phyloP scores from a whole-genome alignment of 2,329 filamentous ascomycete genomes.

The Emmonsia crescens region DNA sequence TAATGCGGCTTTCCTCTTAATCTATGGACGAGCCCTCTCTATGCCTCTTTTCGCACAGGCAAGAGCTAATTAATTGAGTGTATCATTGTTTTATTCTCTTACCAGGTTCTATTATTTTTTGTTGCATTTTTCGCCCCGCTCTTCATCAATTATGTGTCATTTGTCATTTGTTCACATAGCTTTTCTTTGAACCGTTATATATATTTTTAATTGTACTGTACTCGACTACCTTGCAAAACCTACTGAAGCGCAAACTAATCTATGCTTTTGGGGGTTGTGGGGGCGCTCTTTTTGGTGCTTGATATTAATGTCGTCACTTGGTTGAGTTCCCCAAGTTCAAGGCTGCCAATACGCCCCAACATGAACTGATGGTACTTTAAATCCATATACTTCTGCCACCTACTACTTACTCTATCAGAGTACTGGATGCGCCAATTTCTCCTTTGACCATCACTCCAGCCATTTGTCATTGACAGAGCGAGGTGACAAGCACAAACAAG shows the following conservation, averaged over 20 bases:
- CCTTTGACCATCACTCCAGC: neutral
- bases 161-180: neutral
- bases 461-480: neutral
- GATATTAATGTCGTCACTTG: too few relatives aligned
- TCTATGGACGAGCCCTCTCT: neutral
- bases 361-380: too few relatives aligned
- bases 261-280: too few relatives aligned
- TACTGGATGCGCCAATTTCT: too few relatives aligned
- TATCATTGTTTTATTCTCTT: neutral
- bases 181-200: neutral
- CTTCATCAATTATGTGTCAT: neutral
- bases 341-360: too few relatives aligned
- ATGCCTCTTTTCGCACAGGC: neutral
- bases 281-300: too few relatives aligned
- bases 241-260: too few relatives aligned
- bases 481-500: neutral
- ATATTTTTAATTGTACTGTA: neutral
- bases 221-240: neutral
- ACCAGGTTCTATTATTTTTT: neutral
- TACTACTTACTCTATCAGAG: too few relatives aligned
- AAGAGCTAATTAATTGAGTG: neutral
- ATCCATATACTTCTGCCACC: too few relatives aligned
- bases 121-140: neutral
- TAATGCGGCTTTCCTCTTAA: neutral
- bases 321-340: too few relatives aligned